Conservation (phyloP, 2,329 filamentous ascomycete genomes). For the Verticillium nubilum region DNA sequence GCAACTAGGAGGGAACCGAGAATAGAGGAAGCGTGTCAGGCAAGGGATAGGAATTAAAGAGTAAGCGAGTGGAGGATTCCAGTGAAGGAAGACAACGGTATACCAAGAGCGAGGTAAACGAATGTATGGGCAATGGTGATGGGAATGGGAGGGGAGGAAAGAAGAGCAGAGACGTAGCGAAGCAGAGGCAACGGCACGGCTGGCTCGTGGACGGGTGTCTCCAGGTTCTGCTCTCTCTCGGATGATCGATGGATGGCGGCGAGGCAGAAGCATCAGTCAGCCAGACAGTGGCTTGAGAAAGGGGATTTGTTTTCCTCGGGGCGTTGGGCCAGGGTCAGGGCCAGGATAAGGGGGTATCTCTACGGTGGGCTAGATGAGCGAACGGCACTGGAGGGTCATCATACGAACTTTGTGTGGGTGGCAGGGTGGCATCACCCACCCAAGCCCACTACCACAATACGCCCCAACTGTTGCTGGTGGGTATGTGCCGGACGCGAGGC, state of each 20-base stretch:
- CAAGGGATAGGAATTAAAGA: not conserved
- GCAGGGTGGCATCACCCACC: not conserved
- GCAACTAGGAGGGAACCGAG: not conserved
- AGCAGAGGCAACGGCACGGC: not conserved
- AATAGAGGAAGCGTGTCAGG: not conserved
- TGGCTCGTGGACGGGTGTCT: not conserved
- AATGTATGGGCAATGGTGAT: not conserved
- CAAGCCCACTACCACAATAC: not conserved
- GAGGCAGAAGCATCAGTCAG: not conserved
- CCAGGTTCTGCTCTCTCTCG: not conserved
- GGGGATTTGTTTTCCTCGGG: conserved; percentile 14
- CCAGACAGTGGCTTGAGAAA: conserved; percentile 5
- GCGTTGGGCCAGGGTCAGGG: not conserved
- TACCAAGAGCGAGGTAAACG: not conserved
- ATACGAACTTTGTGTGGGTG: conserved; percentile 11
- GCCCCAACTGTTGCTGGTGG: not conserved
- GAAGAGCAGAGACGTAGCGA: not conserved
- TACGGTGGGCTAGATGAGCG: conserved; percentile 8
- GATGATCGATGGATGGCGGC: not conserved
- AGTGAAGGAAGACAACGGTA: not conserved
- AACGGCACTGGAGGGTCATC: not conserved
- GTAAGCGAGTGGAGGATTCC: not conserved
- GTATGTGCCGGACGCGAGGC: not conserved
- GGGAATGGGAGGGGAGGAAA: not conserved
- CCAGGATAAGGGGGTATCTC: not conserved